Conservation (phyloP, 2,329 filamentous ascomycete genomes). For the Domatiomyces catenatus region DNA sequence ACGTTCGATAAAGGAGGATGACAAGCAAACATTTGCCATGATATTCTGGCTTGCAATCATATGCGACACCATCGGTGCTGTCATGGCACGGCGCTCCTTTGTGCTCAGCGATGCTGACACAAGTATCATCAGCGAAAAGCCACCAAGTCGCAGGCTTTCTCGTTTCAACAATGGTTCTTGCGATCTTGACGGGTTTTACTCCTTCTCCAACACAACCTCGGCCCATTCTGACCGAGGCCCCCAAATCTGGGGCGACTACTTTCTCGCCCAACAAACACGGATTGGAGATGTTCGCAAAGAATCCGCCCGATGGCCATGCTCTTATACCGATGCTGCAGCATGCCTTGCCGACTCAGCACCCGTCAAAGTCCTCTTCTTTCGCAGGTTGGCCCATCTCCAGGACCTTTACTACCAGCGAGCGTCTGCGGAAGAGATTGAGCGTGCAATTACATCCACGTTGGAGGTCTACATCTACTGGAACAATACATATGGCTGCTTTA, state of each 20-base stretch:
- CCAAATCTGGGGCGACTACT: constrained; percentile 28
- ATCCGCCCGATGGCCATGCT: constrained; percentile 36
- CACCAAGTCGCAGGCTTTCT: constrained; percentile 1
- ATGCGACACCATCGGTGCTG: constrained; percentile 43
- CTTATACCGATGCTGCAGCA: constrained; percentile 36
- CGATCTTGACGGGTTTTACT: constrained; percentile 7
- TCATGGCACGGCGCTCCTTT: constrained; percentile 35
- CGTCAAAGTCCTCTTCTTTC: constrained; percentile 44
- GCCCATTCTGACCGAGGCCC: constrained; percentile 4
- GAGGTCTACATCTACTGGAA: constrained; percentile 43
- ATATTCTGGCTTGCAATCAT: constrained; percentile 45
- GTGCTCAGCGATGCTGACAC: constrained; percentile 34
- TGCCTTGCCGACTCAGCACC: constrained; percentile 39
- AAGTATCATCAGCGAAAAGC: constrained; percentile 19
- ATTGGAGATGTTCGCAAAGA: constrained; percentile 15
- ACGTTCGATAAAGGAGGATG: constrained; percentile 11
- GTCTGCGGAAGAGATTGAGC: constrained; percentile 30
- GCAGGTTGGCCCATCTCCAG: constrained; percentile 41
- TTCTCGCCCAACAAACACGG: constrained; percentile 15
- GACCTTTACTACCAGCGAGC: constrained; percentile 32
- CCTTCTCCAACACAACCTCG: constrained; percentile 2
- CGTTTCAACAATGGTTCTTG: neutral
- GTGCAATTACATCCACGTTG: constrained; percentile 33
- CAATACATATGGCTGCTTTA: constrained; percentile 36
- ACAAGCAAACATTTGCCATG: constrained; percentile 36